Conservation (phyloP, 1,139 yeast species). For the Yamadazyma songkhlaensis region DNA sequence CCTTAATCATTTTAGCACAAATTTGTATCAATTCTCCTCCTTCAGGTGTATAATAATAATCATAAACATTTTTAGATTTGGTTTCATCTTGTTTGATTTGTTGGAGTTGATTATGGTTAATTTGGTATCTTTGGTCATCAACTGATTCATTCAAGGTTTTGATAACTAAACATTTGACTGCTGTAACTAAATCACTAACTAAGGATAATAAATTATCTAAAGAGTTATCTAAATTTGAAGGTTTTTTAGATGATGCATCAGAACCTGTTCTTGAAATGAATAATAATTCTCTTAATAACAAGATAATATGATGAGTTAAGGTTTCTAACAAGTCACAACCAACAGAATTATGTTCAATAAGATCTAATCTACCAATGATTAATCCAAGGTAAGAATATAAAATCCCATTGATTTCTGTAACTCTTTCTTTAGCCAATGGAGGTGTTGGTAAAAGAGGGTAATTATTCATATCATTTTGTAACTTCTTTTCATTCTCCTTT, state of each 20-base stretch:
- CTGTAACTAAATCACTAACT: conserved; percentile 63
- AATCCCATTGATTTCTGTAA: conserved; percentile 72
- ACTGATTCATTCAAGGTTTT: conserved; percentile 45
- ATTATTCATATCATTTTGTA: conserved; percentile 38
- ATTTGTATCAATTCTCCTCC: conserved; percentile 64
- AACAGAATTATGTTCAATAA: conserved; percentile 66
- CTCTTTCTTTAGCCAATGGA: conserved; percentile 68
- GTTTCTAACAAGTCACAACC: conserved; percentile 69
- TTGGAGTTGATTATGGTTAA: conserved; percentile 9
- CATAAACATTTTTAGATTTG: conserved; percentile 12
- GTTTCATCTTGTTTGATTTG: conserved; percentile 4
- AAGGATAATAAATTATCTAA: conserved; percentile 56
- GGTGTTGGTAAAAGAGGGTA: conserved; percentile 49
- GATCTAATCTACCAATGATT: conserved; percentile 68
- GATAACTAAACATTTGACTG: conserved; percentile 61
- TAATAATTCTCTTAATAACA: conserved; percentile 60
- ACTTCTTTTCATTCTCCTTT: conserved; percentile 33
- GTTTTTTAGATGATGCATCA: conserved; percentile 38
- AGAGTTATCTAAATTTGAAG: conserved; percentile 51
- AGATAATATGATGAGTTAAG: conserved; percentile 64
- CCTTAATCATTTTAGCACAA: conserved; percentile 61
- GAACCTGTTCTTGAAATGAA: conserved; percentile 59
- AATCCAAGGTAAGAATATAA: conserved; percentile 69
- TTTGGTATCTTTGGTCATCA: conserved; percentile 20
- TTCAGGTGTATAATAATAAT: conserved; percentile 59